Percentiles rank a stretch among this genome's conserved stretches.
phyloP scores from a whole-genome alignment of 768 basidiomycete genomes.

The Boletus sp. region DNA sequence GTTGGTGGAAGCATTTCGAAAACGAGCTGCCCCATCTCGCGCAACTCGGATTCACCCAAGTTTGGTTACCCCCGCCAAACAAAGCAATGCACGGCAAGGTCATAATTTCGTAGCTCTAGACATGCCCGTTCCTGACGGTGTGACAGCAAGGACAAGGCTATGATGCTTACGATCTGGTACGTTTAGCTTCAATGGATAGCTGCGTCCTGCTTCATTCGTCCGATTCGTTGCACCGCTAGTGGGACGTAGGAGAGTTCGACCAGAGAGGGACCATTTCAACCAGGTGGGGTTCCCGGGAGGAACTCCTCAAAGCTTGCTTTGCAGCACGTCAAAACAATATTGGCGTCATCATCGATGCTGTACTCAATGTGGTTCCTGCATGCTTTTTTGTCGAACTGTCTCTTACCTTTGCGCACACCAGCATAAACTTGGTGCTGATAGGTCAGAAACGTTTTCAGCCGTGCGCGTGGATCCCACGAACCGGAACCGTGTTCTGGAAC shows the following conservation, averaged over 20 bases:
- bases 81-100: constrained; percentile 65
- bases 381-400: not conserved
- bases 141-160: constrained; percentile 69
- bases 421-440: constrained; percentile 87
- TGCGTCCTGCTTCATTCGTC: not conserved
- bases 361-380: constrained; percentile 65
- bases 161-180: constrained; percentile 82
- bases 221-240: constrained; percentile 41
- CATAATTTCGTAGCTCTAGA: not conserved
- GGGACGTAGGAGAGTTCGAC: constrained; percentile 84
- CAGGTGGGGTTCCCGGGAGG: constrained; percentile 85
- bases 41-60: constrained; percentile 70
- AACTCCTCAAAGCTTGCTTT: constrained; percentile 66
- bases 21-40: constrained; percentile 58
- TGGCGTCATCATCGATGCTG: constrained; percentile 80
- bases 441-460: constrained; percentile 62
- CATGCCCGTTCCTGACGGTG: constrained; percentile 6
- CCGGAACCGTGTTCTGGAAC: constrained; percentile 58
- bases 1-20: constrained; percentile 82
- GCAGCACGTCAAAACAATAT: constrained; percentile 67
- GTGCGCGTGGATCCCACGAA: constrained; percentile 69
- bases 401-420: constrained; percentile 26
- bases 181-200: constrained; percentile 1
- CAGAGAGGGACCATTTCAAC: constrained; percentile 71
- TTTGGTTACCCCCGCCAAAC: constrained; percentile 82